Conservation (phyloP, 2,329 filamentous ascomycete genomes). For the Pezicula radicicola region DNA sequence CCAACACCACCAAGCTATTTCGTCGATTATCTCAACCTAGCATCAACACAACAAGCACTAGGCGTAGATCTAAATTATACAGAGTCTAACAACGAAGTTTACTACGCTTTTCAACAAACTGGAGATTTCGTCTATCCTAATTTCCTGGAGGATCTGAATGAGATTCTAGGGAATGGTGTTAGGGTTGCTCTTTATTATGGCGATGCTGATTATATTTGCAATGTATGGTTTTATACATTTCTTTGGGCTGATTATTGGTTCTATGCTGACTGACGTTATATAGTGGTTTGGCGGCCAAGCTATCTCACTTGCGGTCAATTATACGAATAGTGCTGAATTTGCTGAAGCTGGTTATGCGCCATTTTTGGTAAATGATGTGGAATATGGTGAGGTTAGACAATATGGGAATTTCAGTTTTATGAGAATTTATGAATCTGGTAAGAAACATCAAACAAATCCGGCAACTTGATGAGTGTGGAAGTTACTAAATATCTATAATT, state of each 20-base stretch:
- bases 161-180: constrained; percentile 43
- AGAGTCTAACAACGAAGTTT: constrained; percentile 34
- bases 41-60: constrained; percentile 41
- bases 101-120: constrained; percentile 40
- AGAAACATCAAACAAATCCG: too few species aligned
- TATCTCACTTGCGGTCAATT: constrained; percentile 48
- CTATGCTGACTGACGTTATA: constrained; percentile 16
- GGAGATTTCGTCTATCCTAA: constrained; percentile 62
- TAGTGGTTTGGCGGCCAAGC: constrained; percentile 51
- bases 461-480: too few species aligned
- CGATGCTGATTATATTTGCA: constrained; percentile 37
- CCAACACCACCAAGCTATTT: constrained; percentile 49
- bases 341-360: constrained; percentile 52
- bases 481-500: constrained; percentile 3
- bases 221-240: constrained; percentile 4
- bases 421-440: constrained; percentile 20
- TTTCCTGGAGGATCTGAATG: constrained; percentile 44
- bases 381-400: constrained; percentile 57
- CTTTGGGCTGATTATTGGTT: neutral
- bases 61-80: constrained; percentile 45
- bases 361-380: constrained; percentile 49
- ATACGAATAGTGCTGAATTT: constrained; percentile 43
- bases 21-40: constrained; percentile 42
- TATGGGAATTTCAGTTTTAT: constrained; percentile 45
- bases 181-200: constrained; percentile 54